A percentile compares a stretch with the other conserved stretches of the same genome.
phyloP scores from a whole-genome alignment of 2,329 filamentous ascomycete species.

The Phaeoacremonium minimum region DNA sequence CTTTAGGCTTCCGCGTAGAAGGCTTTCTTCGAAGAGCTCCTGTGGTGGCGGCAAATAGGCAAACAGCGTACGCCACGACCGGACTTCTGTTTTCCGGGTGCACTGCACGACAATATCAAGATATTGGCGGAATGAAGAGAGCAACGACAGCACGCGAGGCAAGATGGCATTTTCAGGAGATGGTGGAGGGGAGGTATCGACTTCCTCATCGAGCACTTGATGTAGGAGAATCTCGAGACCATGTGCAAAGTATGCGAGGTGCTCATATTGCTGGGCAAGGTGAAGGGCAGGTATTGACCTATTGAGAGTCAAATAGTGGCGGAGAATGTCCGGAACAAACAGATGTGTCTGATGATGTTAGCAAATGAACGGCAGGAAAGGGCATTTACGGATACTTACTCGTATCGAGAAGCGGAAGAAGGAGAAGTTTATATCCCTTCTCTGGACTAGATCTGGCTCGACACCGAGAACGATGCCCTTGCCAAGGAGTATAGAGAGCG shows the following conservation, averaged over 20 bases:
- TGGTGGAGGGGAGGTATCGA: slow-evolving; percentile 61
- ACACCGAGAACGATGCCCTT: slow-evolving; percentile 89
- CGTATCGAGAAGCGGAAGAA: slow-evolving; percentile 84
- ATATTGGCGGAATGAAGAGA: slow-evolving; percentile 77
- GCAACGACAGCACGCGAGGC: slow-evolving; percentile 56
- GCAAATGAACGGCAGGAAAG: neutral
- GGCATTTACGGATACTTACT: slow-evolving; percentile 47
- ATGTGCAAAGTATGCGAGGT: slow-evolving; percentile 88
- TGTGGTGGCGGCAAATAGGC: slow-evolving; percentile 84
- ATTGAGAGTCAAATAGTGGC: slow-evolving; percentile 70
- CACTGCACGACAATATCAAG: slow-evolving; percentile 95
- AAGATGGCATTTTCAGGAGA: slow-evolving; percentile 60
- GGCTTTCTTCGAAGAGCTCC: slow-evolving; percentile 87
- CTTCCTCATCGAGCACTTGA: slow-evolving; percentile 90
- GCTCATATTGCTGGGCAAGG: slow-evolving; percentile 79
- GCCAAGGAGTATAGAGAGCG: slow-evolving; percentile 77
- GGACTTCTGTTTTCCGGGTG: slow-evolving; percentile 92
- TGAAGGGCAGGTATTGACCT: slow-evolving; percentile 77
- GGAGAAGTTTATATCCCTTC: slow-evolving; percentile 86
- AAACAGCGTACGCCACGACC: slow-evolving; percentile 93
- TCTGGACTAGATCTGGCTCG: slow-evolving; percentile 89
- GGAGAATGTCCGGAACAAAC: slow-evolving; percentile 84
- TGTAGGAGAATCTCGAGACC: slow-evolving; percentile 89
- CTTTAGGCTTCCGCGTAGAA: slow-evolving; percentile 81
- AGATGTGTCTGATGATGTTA: slow-evolving; percentile 67